Evolutionary conservation across 805 yeast species (phyloP), one percentile per base, ranked within the genome.

Genomic region (Cyberlindnera euphorbiiphila): DNA sequence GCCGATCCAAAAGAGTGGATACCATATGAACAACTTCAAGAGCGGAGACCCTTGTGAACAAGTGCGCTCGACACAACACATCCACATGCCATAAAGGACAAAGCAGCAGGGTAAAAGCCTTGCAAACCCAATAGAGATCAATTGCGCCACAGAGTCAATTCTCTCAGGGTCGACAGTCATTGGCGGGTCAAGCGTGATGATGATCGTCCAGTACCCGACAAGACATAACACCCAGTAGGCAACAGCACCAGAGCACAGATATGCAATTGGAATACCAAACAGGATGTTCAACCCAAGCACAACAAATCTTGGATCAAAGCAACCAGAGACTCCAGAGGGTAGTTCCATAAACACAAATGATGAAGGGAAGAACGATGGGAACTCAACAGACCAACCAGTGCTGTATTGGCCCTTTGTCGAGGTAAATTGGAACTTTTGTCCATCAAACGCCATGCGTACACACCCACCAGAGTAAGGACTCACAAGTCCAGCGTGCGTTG

Each of bases 201-300:
- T 59, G 19, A 88, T 73, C 0, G 94, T 83, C 96, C 96, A 86
- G 61, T 81, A 89, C 0, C 91, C 95, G 10, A 76, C 77, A 1
- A 76, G 50, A 14, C 72, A 64, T 11, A 72, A 54, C 0, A 76
- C 67, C 86, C 91, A 82, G 51, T 68, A 85, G 4, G 80, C 78
- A 4, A 73, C 47, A 3, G 60, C 35, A 1, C 76, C 71, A 13
- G 59, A 54, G 22, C 63, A 62, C 20, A 81, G 55, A 41, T 69
- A 77, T 39, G 79, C 73, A 2, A 84, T 66, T 0, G 86, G 85
- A 2, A 68, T 30, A 0, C 95, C 87, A 32, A 83, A 55, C 0
- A 79, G 7, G 3, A 86, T 59, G 53, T 86, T 88, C 15, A 81
- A 34, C 1, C 64, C 36, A 9, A 83, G 65, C 1, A 87, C 69